Conservation (phyloP, 176 grass and related monocot species). For the Tillandsia leiboldiana region DNA sequence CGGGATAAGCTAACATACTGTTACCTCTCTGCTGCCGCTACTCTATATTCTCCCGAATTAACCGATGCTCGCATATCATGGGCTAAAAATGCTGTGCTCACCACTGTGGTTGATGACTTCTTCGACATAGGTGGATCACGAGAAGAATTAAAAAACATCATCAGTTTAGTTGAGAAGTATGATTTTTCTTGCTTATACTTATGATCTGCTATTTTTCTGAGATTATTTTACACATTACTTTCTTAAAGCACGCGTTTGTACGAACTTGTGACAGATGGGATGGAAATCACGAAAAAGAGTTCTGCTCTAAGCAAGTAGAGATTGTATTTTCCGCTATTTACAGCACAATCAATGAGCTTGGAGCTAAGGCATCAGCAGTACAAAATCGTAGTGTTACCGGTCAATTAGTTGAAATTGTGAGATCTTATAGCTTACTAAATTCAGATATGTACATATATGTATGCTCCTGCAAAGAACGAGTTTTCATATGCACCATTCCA, state of each 20-base stretch:
- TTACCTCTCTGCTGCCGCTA: constrained; percentile 56
- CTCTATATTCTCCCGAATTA: constrained; percentile 42
- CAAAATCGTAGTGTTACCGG: constrained; percentile 43
- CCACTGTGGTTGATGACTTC: constrained; percentile 61
- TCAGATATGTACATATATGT: background rate
- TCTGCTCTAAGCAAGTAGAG: constrained; percentile 54
- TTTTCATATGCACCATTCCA: background rate
- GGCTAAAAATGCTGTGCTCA: constrained; percentile 56
- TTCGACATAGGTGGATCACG: constrained; percentile 68
- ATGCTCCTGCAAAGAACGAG: background rate
- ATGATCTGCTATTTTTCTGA: background rate
- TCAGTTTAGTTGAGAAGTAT: constrained; percentile 55
- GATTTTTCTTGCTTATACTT: constrained; percentile 7
- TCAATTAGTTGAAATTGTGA: constrained; percentile 53
- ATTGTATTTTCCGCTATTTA: constrained; percentile 54
- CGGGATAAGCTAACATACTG: constrained; percentile 54
- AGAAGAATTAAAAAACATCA: constrained; percentile 53
- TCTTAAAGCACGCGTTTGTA: background rate
- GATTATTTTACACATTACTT: background rate
- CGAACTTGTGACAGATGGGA: constrained; percentile 44
- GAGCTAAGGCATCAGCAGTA: constrained; percentile 36
- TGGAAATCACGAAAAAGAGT: constrained; percentile 32
- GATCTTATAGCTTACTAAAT: constrained; percentile 3
- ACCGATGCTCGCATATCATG: constrained; percentile 49
- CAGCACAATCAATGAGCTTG: constrained; percentile 46